Base-by-base conservation (phyloP, 495 filamentous ascomycete species). In the Hypoxylon perforatum region DNA sequence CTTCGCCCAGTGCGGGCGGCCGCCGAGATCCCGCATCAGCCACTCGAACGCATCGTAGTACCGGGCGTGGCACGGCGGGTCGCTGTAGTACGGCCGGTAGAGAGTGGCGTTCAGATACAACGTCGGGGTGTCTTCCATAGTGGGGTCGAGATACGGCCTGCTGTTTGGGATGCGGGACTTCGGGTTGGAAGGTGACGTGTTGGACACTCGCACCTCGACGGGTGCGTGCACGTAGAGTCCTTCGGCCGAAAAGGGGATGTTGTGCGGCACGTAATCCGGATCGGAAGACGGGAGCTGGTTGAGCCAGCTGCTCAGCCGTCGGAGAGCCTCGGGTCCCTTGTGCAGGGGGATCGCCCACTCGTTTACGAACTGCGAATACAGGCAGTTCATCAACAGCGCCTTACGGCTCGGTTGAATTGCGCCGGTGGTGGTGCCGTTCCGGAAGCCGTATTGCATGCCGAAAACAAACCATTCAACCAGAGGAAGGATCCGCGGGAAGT, bases 1-100 rank as follows among this genome's bases (percentile, higher is more conserved):
- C 84, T 99, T 99, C 6, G 96, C 95, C 93, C 95, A 99, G 76
- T 99, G 95, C 30, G 95, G 95, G 47, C 84, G 83, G n/a, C 92
- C 95, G 55, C 91, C 92, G 57, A 96, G 78, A 51, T 97, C 91
- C 33, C 88, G 88, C 95, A 98, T 98, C 47, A 99, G 87, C 82
- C 88, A 95, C 81, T 99, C 95, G 63, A 99, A 97, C 1, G 92
- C 95, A 74, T 92, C 82, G 74, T 97, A 98, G 77, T 97, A 99
- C 25, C 93, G 85, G 18, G 71, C 80, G 51, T 77, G 82, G 74
- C 90, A 90, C 1, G 92, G 90, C 17, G 94, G 94, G 73, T 97
- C 91, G 28, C 81, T 83, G 69, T 86, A 79, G 74, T 97, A 97
- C 0, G 95, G 92, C 5, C 95, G 84, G 78, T 98, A 99, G 61